Evolutionary conservation across 2,329 filamentous ascomycete genomes (phyloP).

Genomic region (Mycosphaerella arachidis): DNA sequence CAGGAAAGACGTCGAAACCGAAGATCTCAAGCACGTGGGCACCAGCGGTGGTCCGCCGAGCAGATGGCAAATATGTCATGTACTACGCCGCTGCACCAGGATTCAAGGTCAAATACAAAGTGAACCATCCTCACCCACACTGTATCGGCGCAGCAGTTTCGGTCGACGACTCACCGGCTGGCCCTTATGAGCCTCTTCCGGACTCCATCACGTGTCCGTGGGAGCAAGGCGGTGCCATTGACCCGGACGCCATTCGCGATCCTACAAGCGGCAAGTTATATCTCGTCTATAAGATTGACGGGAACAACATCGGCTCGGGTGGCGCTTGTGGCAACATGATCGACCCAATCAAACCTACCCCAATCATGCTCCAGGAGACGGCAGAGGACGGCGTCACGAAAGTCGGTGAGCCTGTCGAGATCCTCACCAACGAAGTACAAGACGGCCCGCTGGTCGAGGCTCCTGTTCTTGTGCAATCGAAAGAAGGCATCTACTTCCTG

Average conservation of each 20-base stretch:
- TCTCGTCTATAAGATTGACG: constrained; percentile 34
- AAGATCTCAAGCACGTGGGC: constrained; percentile 26
- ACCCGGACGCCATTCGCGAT: constrained; percentile 30
- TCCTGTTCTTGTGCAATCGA: constrained; percentile 27
- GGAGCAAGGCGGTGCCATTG: constrained; percentile 32
- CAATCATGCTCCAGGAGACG: constrained; percentile 35
- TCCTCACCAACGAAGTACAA: constrained; percentile 26
- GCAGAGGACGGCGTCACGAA: constrained; percentile 27
- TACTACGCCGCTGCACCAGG: constrained; percentile 30
- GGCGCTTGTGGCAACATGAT: constrained; percentile 31
- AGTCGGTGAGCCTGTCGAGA: constrained; percentile 20
- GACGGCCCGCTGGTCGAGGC: constrained; percentile 37
- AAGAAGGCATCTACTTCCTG: constrained; percentile 33
- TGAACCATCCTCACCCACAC: constrained; percentile 26
- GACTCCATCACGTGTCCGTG: constrained; percentile 27
- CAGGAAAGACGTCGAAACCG: neutral
- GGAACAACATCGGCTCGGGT: constrained; percentile 30
- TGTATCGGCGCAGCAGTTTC: constrained; percentile 35
- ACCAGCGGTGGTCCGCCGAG: constrained; percentile 28
- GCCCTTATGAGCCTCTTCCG: constrained; percentile 28
- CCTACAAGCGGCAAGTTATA: constrained; percentile 26
- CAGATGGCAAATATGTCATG: constrained; percentile 30
- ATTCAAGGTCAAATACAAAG: constrained; percentile 1
- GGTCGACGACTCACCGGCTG: constrained; percentile 18
- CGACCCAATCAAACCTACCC: constrained; percentile 24